phyloP scores from a whole-genome alignment of 2,329 filamentous ascomycete genomes.

The Microascus cirrosus region DNA sequence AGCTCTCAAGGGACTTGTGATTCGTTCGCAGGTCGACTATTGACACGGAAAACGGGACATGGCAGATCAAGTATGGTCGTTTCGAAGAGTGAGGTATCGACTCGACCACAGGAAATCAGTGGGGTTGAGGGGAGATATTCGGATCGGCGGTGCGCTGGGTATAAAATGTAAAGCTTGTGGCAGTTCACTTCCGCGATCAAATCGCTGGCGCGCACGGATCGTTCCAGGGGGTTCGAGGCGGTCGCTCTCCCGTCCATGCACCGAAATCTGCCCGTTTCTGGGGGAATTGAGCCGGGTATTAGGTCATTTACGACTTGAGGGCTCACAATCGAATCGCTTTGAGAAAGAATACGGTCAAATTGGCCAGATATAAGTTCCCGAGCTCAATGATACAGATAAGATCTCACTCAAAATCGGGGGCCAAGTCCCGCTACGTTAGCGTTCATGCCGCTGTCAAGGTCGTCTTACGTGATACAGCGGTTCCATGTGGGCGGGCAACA shows the following conservation, averaged over 20 bases:
- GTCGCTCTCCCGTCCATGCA: neutral
- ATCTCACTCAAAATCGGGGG: neutral
- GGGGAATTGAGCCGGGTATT: too few species aligned
- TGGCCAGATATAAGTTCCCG: neutral
- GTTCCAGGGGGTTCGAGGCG: neutral
- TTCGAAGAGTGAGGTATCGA: neutral
- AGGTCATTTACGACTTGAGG: too few species aligned
- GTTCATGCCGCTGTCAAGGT: neutral
- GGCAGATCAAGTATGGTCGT: neutral
- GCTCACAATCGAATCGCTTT: neutral
- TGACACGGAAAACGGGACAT: neutral
- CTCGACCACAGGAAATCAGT: neutral
- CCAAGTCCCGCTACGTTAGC: neutral
- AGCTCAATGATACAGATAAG: neutral
- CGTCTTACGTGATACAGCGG: neutral
- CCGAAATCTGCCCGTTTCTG: neutral
- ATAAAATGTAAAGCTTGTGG: neutral
- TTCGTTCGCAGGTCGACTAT: neutral
- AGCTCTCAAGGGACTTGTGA: neutral
- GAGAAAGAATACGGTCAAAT: neutral
- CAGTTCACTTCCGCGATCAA: neutral
- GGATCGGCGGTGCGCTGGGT: neutral
- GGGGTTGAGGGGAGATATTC: neutral
- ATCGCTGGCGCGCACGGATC: neutral
- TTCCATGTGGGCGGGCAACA: neutral